phyloP scores from a whole-genome alignment of 1,284 basidiomycete species.

The Sanghuangporus baumii region DNA sequence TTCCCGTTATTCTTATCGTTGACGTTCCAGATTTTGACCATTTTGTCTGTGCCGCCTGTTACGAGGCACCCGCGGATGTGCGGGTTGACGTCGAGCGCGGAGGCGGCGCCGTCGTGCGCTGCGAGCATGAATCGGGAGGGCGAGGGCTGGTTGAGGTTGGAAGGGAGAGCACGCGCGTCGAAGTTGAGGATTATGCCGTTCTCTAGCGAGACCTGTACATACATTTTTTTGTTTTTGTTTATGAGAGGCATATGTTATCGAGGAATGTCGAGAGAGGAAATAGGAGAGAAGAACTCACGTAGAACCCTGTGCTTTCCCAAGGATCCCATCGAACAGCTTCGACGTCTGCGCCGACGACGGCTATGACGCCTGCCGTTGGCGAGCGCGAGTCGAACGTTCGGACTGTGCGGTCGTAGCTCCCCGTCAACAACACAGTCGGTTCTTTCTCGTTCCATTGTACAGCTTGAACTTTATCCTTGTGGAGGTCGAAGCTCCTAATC shows the following conservation, averaged over 20 bases:
- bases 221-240: background rate
- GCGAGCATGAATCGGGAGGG: slow-evolving; percentile 83
- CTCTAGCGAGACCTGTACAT: slow-evolving; percentile 77
- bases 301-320: slow-evolving; percentile 84
- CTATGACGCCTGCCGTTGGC: slow-evolving; percentile 74
- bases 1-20: slow-evolving; percentile 59
- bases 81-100: slow-evolving; percentile 87
- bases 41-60: slow-evolving; percentile 91
- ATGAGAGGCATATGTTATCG: background rate
- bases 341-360: slow-evolving; percentile 82
- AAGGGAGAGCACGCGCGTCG: slow-evolving; percentile 80
- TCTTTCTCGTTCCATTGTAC: slow-evolving; percentile 93
- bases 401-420: slow-evolving; percentile 91
- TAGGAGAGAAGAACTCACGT: slow-evolving; percentile 48
- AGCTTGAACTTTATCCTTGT: slow-evolving; percentile 96
- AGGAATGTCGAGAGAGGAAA: background rate
- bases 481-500: slow-evolving; percentile 82
- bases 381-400: slow-evolving; percentile 90
- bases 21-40: slow-evolving; percentile 95
- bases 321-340: slow-evolving; percentile 96
- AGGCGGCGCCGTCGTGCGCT: slow-evolving; percentile 94
- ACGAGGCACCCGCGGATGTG: slow-evolving; percentile 88
- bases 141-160: slow-evolving; percentile 47
- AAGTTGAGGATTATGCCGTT: slow-evolving; percentile 91
- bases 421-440: slow-evolving; percentile 86